Conservation (phyloP, 768 basidiomycete species). For the Tricholoma furcatifolium region DNA sequence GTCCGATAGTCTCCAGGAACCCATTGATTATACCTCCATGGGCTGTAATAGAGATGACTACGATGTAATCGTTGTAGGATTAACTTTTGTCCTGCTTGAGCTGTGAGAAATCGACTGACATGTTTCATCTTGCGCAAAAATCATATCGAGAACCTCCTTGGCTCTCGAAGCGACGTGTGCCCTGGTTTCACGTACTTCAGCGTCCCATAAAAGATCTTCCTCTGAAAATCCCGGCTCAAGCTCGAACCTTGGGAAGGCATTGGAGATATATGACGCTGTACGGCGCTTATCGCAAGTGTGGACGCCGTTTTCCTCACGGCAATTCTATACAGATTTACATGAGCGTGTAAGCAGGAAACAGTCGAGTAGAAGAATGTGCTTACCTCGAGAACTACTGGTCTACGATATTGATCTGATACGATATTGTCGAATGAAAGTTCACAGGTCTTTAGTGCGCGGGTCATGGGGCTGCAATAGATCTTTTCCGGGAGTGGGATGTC, state of each 20-base stretch:
- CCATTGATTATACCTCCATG: conserved; percentile 66
- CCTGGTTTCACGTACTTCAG: conserved; percentile 52
- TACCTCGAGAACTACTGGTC: conserved; percentile 56
- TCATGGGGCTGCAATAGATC: conserved; percentile 63
- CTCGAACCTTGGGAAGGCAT: conserved; percentile 48
- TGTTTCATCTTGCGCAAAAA: conserved; percentile 48
- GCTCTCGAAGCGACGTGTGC: conserved; percentile 50
- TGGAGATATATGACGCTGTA: conserved; percentile 45
- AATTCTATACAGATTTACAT: conserved; percentile 40
- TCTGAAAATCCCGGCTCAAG: conserved; percentile 63
- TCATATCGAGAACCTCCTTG: conserved; percentile 47
- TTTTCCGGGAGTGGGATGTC: conserved; percentile 53
- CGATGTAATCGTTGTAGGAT: neutral
- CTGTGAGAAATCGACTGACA: conserved; percentile 39
- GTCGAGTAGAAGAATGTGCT: neutral
- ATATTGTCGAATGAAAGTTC: conserved; percentile 48
- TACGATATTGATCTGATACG: conserved; percentile 16
- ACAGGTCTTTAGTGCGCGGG: conserved; percentile 59
- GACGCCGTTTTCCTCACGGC: conserved; percentile 64
- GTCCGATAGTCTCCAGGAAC: conserved; percentile 48
- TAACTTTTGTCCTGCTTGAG: neutral
- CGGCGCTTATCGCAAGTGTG: conserved; percentile 74
- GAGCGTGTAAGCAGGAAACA: neutral
- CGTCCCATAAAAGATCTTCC: conserved; percentile 60
- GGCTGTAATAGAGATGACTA: conserved; percentile 68